These are phyloP conservation scores for Hypsizygus marmoreus DNA, from an alignment of 768 basidiomycete species.

Conservation along the genomic window DNA sequence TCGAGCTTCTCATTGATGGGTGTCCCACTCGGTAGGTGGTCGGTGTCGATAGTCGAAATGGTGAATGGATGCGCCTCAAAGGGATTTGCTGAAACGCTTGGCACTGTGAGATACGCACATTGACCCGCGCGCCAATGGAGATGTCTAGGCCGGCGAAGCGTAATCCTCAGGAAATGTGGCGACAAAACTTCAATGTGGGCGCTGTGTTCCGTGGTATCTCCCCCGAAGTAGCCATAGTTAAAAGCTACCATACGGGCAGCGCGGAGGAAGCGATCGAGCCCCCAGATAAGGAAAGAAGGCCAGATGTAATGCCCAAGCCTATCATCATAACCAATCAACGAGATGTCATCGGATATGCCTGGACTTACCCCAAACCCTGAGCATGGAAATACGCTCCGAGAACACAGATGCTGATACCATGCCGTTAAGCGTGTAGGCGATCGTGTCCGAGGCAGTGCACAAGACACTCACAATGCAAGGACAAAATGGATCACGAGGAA, in stretches of 20 bases:
- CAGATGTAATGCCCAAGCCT: slow-evolving; percentile 36
- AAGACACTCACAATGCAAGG: slow-evolving; percentile 29
- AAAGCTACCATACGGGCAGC: slow-evolving; percentile 38
- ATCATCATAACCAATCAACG: too few relatives aligned
- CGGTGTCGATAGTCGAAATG: slow-evolving; percentile 47
- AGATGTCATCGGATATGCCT: too few relatives aligned
- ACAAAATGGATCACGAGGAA: slow-evolving; percentile 52
- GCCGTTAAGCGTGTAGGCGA: too few relatives aligned
- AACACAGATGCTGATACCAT: too few relatives aligned
- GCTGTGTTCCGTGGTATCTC: slow-evolving; percentile 23
- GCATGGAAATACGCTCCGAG: too few relatives aligned
- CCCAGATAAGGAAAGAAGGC: slow-evolving; percentile 54
- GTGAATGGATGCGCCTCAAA: slow-evolving; percentile 63
- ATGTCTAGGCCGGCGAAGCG: slow-evolving; percentile 37
- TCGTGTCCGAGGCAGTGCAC: too few relatives aligned
- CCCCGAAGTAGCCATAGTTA: slow-evolving; percentile 42
- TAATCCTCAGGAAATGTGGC: slow-evolving; percentile 47
- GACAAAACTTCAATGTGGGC: slow-evolving; percentile 43
- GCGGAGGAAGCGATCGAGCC: slow-evolving; percentile 50
- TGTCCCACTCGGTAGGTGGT: not conserved
- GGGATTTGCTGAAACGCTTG: slow-evolving; percentile 43
- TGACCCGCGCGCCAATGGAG: slow-evolving; percentile 54
- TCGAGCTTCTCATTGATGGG: not conserved
- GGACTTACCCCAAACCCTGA: too few relatives aligned
- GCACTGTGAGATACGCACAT: slow-evolving; percentile 50